Evolutionary conservation across 495 filamentous ascomycete species (phyloP).

Genomic region (Neurospora sp.): DNA sequence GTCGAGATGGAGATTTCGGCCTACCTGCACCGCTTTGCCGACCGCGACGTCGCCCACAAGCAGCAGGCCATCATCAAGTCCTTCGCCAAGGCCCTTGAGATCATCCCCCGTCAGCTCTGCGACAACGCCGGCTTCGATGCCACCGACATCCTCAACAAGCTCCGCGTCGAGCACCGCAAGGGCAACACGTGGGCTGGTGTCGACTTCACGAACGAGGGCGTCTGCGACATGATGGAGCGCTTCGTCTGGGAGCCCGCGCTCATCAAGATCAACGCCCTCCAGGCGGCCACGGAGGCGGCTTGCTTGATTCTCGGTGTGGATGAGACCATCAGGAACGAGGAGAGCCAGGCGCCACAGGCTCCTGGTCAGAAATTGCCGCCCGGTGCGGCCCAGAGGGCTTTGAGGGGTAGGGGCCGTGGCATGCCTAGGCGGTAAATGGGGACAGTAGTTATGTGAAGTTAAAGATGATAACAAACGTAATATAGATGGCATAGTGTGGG

Average conservation of each 20-base stretch:
- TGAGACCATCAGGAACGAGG: slow-evolving; percentile 96
- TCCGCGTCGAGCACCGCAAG: slow-evolving; percentile 89
- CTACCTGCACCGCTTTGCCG: slow-evolving; percentile 83
- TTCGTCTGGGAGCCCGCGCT: slow-evolving; percentile 97
- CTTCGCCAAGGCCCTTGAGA: slow-evolving; percentile 93
- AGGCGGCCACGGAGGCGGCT: slow-evolving; percentile 87
- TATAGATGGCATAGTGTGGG: background rate
- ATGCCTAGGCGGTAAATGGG: slow-evolving; percentile 69
- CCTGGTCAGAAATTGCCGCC: slow-evolving; percentile 72
- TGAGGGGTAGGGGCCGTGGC: slow-evolving; percentile 79
- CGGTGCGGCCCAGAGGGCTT: slow-evolving; percentile 82
- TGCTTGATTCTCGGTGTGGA: slow-evolving; percentile 95
- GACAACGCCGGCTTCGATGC: slow-evolving; percentile 98
- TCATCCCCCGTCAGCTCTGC: slow-evolving; percentile 92
- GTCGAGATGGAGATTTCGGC: slow-evolving; percentile 94
- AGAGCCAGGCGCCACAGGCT: slow-evolving; percentile 70
- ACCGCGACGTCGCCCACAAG: slow-evolving; percentile 85
- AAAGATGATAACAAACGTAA: slow-evolving; percentile 3
- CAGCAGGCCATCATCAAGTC: slow-evolving; percentile 96
- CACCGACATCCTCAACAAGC: slow-evolving; percentile 88
- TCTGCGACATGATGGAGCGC: slow-evolving; percentile 80
- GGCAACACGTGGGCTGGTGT: slow-evolving; percentile 90
- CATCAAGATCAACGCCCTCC: slow-evolving; percentile 95
- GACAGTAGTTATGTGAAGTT: background rate
- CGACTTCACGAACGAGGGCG: slow-evolving; percentile 85